Base-by-base conservation (phyloP, 805 yeast genomes). In the Metschnikowia sp. region DNA sequence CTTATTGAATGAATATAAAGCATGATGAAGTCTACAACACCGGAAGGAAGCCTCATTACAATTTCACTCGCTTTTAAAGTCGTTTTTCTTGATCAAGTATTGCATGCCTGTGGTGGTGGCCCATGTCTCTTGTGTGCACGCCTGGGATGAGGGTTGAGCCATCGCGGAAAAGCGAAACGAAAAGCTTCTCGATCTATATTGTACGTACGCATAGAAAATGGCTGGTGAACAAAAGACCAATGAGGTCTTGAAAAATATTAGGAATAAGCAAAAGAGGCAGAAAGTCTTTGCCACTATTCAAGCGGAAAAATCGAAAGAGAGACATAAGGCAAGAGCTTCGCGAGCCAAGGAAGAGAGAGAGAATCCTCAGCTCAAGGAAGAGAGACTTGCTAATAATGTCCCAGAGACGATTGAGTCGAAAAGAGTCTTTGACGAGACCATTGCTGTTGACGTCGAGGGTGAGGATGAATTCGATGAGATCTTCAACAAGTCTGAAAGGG, bases 341-440 rank as follows among this genome's bases (percentile, higher is more conserved):
- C 78, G 97, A 61, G 94, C 95, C n/a, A 85, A 84, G 60, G 92
- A 85, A 53, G 98, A 94, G 66, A 73, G 84, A 47, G 81, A 77
- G 29, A 86, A 91, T 59, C 97, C 97, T 1, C 89, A 84, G 55
- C 68, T 88, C 49, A 86, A 80, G 62, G 88, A 82, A 46, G 84
- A 90, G 62, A 82, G 99, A 65, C 72, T 92, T 34, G 78, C 81
- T 4, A 82, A 77, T 47, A 89, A 90, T 63, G 81, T 86, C 2
- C 89, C 97, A 3, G 82, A 80, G 22, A 90, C 97, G 4, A 80
- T 89, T 43, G 97, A 90, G 57, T 76, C 81, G 45, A 87, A 86
- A 74, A 74, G 97, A 62, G 92, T 84, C 1, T 90, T 67, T 56
- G 97, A 90, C 63, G 97, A 91, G 65, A 87, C 96, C 1, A 84